Percentiles rank a stretch among this genome's conserved stretches.
Evolutionary conservation across 2,329 filamentous ascomycete species (phyloP).

Genomic region (Macrophomina phaseolina): DNA sequence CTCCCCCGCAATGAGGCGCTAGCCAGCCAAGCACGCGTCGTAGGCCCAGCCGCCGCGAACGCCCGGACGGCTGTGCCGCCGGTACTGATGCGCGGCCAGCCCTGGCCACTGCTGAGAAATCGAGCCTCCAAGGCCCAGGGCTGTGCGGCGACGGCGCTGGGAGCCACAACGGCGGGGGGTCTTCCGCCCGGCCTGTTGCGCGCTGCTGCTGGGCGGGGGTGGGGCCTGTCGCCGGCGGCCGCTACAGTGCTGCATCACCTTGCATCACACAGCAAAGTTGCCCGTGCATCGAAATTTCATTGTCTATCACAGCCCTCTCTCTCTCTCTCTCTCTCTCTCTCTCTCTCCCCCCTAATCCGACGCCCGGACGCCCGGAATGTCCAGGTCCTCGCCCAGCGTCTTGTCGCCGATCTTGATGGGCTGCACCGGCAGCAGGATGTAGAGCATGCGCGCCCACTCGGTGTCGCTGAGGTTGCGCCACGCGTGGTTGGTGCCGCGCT

Average conservation of each 20-base stretch:
- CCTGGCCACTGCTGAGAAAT: slow-evolving; percentile 1
- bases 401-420: slow-evolving; percentile 41
- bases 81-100: background rate
- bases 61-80: background rate
- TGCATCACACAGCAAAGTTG: background rate
- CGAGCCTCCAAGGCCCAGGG: background rate
- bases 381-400: slow-evolving; percentile 41
- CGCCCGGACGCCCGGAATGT: slow-evolving; percentile 44
- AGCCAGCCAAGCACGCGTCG: background rate
- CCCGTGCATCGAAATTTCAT: background rate
- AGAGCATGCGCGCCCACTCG: slow-evolving; percentile 46
- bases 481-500: slow-evolving; percentile 27
- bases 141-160: background rate
- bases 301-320: background rate
- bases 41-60: background rate
- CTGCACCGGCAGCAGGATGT: slow-evolving; percentile 44
- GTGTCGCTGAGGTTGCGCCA: slow-evolving; percentile 29
- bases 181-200: background rate
- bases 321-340: background rate
- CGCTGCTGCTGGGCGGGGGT: too few relatives aligned
- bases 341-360: slow-evolving; percentile 35
- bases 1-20: slow-evolving; percentile 18
- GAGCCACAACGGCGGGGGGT: background rate
- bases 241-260: background rate
- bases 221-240: background rate